Conservation (phyloP, 208 protist species). For the Herpetomonas samuelpessoai region DNA sequence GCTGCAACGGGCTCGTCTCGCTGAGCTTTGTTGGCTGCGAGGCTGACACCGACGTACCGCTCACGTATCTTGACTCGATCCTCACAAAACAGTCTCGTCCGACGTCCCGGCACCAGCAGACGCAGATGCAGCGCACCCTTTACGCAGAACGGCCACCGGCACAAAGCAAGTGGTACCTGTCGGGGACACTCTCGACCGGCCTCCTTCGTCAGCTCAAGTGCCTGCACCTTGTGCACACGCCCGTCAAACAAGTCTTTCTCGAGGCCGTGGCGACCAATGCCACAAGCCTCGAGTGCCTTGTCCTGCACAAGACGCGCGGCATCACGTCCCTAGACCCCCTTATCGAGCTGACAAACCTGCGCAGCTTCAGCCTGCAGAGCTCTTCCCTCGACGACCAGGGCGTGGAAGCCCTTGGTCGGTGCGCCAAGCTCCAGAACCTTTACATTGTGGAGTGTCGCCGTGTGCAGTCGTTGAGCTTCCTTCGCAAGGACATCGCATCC, state of each 20-base stretch:
- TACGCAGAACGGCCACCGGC: neutral
- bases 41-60: conserved; percentile 34
- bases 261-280: conserved; percentile 38
- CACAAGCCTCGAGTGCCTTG: conserved; percentile 45
- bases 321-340: conserved; percentile 57
- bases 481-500: conserved; percentile 17
- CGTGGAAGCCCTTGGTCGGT: conserved; percentile 34
- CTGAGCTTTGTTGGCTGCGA: conserved; percentile 48
- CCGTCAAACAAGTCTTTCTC: conserved; percentile 51
- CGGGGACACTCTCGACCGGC: conserved; percentile 51
- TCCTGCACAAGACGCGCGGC: conserved; percentile 58
- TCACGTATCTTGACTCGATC: conserved; percentile 70
- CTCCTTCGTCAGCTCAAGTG: conserved; percentile 51
- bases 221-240: conserved; percentile 54
- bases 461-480: conserved; percentile 49
- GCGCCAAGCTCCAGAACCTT: conserved; percentile 37
- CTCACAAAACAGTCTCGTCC: conserved; percentile 20
- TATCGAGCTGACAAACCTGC: conserved; percentile 30
- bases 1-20: conserved; percentile 38
- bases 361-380: conserved; percentile 42
- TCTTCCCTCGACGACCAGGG: conserved; percentile 59
- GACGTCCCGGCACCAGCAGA: neutral
- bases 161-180: conserved; percentile 60
- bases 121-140: neutral
- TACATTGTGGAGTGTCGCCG: conserved; percentile 70